Percentiles rank a stretch among this genome's conserved stretches.
These are phyloP conservation scores for Pyricularia pennisetigena DNA, from an alignment of 2,329 filamentous ascomycete genomes.

Conservation along the genomic window DNA sequence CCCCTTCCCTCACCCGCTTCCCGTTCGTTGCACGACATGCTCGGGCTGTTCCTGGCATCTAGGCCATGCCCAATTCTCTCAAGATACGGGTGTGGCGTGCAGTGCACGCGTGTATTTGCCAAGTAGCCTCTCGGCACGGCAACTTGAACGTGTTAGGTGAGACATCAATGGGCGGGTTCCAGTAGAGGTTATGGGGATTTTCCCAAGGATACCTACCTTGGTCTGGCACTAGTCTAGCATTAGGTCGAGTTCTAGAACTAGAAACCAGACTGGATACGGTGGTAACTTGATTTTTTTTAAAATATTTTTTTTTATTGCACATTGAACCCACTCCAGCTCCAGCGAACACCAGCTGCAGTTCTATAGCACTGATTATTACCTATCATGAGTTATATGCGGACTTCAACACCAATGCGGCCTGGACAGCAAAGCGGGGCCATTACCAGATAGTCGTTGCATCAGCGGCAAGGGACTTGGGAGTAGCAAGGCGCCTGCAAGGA, in stretches of 20 bases:
- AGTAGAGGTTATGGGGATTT: background rate
- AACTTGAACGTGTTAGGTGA: background rate
- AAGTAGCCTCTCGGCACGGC: too few species aligned
- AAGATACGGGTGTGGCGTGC: background rate
- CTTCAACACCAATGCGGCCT: background rate
- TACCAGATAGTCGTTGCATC: background rate
- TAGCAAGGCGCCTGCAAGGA: too few species aligned
- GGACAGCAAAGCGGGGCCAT: background rate
- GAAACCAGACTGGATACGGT: too few species aligned
- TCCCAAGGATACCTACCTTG: too few species aligned
- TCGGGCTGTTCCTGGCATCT: background rate
- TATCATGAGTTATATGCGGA: background rate
- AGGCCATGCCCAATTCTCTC: background rate
- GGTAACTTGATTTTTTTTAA: too few species aligned
- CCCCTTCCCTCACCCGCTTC: too few species aligned
- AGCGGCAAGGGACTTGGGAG: background rate
- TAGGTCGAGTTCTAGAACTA: too few species aligned
- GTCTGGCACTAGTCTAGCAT: too few species aligned
- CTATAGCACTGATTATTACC: background rate
- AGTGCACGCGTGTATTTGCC: background rate
- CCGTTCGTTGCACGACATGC: background rate
- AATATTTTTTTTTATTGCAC: too few species aligned
- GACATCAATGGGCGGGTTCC: background rate
- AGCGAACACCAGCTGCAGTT: background rate
- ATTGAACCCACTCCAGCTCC: background rate